Percentiles rank a stretch among this genome's conserved stretches.
These are phyloP conservation scores for Secale cereale DNA, from an alignment of 176 grass and related monocot species.

Conservation along the genomic window DNA sequence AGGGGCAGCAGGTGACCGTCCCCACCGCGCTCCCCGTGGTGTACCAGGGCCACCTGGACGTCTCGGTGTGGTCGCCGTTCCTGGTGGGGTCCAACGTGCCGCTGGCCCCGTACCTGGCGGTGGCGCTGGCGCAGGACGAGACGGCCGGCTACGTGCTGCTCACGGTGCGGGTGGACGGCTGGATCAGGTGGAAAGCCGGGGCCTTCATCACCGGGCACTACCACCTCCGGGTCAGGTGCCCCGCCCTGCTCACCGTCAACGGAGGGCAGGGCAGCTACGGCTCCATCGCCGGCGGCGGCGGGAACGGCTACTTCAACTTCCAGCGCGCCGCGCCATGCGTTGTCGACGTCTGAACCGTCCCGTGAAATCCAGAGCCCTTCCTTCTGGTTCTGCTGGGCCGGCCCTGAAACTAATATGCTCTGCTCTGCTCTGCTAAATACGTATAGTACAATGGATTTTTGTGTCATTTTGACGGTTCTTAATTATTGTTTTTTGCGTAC, in stretches of 20 bases:
- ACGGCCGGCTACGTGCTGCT: conserved; percentile 62
- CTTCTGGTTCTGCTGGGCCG: neutral
- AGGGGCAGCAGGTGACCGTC: conserved; percentile 50
- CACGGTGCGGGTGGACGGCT: conserved; percentile 48
- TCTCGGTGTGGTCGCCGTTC: conserved; percentile 64
- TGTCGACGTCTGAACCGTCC: conserved; percentile 53
- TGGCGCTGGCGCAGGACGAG: conserved; percentile 45
- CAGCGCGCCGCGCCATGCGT: conserved; percentile 31
- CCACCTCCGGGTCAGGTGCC: conserved; percentile 62
- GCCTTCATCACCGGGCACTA: conserved; percentile 48
- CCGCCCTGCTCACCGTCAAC: conserved; percentile 59
- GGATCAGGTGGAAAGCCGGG: conserved; percentile 60
- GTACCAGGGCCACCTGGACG: conserved; percentile 64
- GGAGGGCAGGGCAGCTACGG: conserved; percentile 25
- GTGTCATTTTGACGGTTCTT: neutral
- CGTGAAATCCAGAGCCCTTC: neutral
- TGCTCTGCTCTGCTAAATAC: neutral
- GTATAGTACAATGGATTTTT: neutral
- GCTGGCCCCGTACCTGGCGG: conserved; percentile 37
- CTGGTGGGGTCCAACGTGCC: conserved; percentile 45
- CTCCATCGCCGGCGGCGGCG: conserved; percentile 34
- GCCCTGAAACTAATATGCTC: neutral
- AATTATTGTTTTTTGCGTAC: neutral
- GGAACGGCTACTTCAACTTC: conserved; percentile 54
- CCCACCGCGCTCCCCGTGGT: conserved; percentile 47